phyloP scores from a whole-genome alignment of 768 basidiomycete genomes.

The Boletus pseudopeckii region DNA sequence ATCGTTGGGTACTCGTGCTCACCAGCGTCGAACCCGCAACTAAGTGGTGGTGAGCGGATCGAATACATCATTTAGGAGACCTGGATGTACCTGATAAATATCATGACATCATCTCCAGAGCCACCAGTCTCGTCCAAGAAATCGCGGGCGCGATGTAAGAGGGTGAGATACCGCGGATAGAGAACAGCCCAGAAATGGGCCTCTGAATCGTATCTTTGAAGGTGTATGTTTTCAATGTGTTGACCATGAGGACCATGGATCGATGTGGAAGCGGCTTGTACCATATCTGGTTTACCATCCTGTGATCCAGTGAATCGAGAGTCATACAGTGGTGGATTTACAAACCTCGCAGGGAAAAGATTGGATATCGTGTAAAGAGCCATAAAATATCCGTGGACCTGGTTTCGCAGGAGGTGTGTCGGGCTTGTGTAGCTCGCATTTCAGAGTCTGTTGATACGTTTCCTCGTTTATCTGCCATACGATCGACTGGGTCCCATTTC shows the following conservation, averaged over 20 bases:
- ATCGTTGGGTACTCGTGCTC: slow-evolving; percentile 89
- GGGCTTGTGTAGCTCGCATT: slow-evolving; percentile 36
- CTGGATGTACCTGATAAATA: slow-evolving; percentile 75
- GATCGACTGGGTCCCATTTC: slow-evolving; percentile 93
- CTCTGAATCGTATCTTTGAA: background rate
- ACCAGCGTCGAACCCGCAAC: slow-evolving; percentile 93
- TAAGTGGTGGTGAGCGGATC: slow-evolving; percentile 28
- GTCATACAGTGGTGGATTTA: background rate
- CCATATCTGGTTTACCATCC: slow-evolving; percentile 75
- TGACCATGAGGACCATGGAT: slow-evolving; percentile 18
- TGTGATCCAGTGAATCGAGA: slow-evolving; percentile 29
- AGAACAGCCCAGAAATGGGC: slow-evolving; percentile 34
- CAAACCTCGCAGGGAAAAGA: slow-evolving; percentile 89
- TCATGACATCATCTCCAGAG: slow-evolving; percentile 62
- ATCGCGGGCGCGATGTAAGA: slow-evolving; percentile 64
- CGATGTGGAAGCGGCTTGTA: slow-evolving; percentile 75
- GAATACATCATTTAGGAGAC: background rate
- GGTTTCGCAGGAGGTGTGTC: slow-evolving; percentile 31
- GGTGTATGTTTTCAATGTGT: slow-evolving; percentile 30
- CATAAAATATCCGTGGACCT: slow-evolving; percentile 75
- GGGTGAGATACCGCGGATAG: slow-evolving; percentile 57
- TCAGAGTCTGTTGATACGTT: slow-evolving; percentile 65
- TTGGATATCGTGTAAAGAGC: slow-evolving; percentile 90
- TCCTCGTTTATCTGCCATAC: slow-evolving; percentile 91
- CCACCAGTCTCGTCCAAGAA: slow-evolving; percentile 71